Evolutionary conservation across 2,329 filamentous ascomycete species (phyloP), one percentile per base, ranked within the genome.

Genomic region (Phyllosticta capitalensis): DNA sequence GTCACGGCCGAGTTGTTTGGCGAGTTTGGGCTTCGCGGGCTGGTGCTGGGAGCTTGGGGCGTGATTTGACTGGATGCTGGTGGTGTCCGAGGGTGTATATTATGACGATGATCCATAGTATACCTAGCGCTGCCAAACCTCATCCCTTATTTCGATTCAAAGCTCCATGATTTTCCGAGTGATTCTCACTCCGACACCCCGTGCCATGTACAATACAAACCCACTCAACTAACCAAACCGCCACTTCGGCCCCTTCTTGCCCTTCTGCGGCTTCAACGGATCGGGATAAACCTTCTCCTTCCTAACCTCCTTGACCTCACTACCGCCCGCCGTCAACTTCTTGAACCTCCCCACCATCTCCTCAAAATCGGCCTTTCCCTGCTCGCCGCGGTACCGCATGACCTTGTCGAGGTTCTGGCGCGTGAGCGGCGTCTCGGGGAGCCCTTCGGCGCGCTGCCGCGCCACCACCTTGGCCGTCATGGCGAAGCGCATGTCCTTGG

Each of bases 401-500:
- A 95, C 90, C 76, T 97, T 97, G 64, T 80, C 78, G 52, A 92
- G 81, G 76, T 97, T 97, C 69, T 82, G 80, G 60, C 79, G 77
- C 33, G 92, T 96, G 66, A 94, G 78, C 30, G 88, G 81, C 65
- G 84, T 88, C 67, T 89, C 76, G 2, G 77, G 71, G 56, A 82
- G 79, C 48, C 84, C 75, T 61, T 76, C 70, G 14, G 68, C 66
- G 2, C 79, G 76, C 61, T 79, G 70, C 26, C 85, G 81, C 51
- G 89, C 90, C 6, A 97, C 80, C 0, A 90, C 86, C 66, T 88
- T 88, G 24, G 94, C 94, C 2, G 92, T 96, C 83, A 97, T 86
- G 68, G 90, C 90, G 76, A 96, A 96, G 33, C 92, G 88, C 79
- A 96, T 89, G 75, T 99, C 94, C 72, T 87, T 88, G 33, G 91